Base-by-base conservation (phyloP, 805 yeast species). In the Tetrapisispora arboricola region DNA sequence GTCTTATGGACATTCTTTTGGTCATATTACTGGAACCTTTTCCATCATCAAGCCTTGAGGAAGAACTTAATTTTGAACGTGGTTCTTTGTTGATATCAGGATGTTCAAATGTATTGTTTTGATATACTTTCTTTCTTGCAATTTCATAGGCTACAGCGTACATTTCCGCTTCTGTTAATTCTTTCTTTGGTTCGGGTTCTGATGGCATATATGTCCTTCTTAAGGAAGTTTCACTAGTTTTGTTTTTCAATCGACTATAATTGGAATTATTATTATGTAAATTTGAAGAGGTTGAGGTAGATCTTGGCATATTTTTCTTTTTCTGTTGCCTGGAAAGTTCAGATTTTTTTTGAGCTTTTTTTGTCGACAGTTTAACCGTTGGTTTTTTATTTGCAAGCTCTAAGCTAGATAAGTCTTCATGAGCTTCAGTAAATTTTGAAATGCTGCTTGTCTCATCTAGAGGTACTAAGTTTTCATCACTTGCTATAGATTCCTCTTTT, bases 41-140 rank as follows among this genome's bases (percentile, higher is more conserved):
- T 11, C 30, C 18, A 10, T 29, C 27, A 10, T 28, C 33, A 8
- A 17, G 10, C 4, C 30, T 25, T 6, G 25, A 11, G 12, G 16
- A 22, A 12, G 34, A 18, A 13, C 19, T 25, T 12, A 35, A 27
- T 6, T 27, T 17, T 3, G 19, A 6, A n/a, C 22, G 18, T 19
- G 26, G 35, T 5, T 13, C 22, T 10, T 19, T 11, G 20, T 12
- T 20, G 13, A 21, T 17, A 24, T 15, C n/a, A 34, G 45, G 35
- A 19, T 19, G 15, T 42, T 42, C 7, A 38, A 18, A 58, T 16
- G 6, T 19, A n/a, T 24, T 25, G 32, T 26, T 63, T 6, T 79
- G 80, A 50, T 76, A 76, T 1, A 78, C 82, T 43, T 67, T 75
- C 44, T 65, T 68, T 54, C 68, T 62, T 0, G 84, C 84, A 12